phyloP scores from a whole-genome alignment of 805 yeast genomes.

The Teunomyces stri region DNA sequence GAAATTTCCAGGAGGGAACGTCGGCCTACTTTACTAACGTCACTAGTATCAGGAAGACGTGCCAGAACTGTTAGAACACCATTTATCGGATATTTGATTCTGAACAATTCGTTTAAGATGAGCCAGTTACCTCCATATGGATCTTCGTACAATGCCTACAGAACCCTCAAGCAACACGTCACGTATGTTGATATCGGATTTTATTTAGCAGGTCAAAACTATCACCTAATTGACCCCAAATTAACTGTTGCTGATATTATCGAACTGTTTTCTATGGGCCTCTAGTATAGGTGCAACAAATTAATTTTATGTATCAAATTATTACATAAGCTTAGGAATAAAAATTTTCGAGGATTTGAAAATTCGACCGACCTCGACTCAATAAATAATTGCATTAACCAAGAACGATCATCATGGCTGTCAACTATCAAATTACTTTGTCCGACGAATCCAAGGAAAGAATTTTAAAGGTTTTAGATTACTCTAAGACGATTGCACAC shows the following conservation, averaged over 20 bases:
- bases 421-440: constrained; percentile 31
- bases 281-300: constrained; percentile 12
- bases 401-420: constrained; percentile 1
- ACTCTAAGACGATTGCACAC: constrained; percentile 85
- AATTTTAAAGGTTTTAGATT: constrained; percentile 74
- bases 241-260: constrained; percentile 23
- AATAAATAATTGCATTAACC: background rate
- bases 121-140: constrained; percentile 35
- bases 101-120: constrained; percentile 1
- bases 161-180: constrained; percentile 16
- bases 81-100: constrained; percentile 25
- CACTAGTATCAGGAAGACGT: constrained; percentile 35
- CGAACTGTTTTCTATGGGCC: constrained; percentile 18
- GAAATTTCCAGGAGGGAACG: constrained; percentile 3
- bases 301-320: constrained; percentile 6
- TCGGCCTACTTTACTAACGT: constrained; percentile 29
- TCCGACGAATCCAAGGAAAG: constrained; percentile 71
- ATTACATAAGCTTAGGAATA: constrained; percentile 1
- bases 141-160: constrained; percentile 30
- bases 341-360: constrained; percentile 3
- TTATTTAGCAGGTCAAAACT: constrained; percentile 36
- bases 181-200: constrained; percentile 21
- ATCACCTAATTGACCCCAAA: constrained; percentile 18
- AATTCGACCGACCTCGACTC: background rate
- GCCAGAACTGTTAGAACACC: constrained; percentile 39